phyloP scores from a whole-genome alignment of 768 basidiomycete genomes.

The Phlebiopsis flavidoalba region DNA sequence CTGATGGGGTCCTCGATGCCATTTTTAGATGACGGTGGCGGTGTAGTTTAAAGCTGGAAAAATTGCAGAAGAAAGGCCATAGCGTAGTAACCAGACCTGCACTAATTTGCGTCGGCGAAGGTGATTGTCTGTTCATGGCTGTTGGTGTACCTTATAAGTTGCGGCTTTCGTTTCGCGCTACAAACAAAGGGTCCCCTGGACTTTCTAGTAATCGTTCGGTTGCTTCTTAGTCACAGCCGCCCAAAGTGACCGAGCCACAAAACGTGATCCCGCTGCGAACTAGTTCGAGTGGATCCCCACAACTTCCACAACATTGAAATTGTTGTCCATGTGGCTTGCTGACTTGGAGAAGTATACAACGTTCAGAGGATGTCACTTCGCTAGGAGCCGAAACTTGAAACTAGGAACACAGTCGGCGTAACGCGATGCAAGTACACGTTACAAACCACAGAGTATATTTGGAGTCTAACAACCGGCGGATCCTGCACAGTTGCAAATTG shows the following conservation, averaged over 20 bases:
- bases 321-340: too few relatives aligned
- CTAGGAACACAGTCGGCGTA: too few relatives aligned
- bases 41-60: neutral
- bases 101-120: neutral
- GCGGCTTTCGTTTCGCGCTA: neutral
- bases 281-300: too few relatives aligned
- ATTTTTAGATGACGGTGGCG: neutral
- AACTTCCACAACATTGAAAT: too few relatives aligned
- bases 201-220: neutral
- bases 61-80: neutral
- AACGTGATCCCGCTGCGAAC: neutral
- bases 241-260: neutral
- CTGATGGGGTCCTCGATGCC: neutral
- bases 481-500: too few relatives aligned
- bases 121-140: neutral
- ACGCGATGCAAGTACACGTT: too few relatives aligned
- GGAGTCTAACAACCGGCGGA: too few relatives aligned
- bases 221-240: neutral
- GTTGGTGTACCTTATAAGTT: neutral
- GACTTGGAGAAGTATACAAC: too few relatives aligned
- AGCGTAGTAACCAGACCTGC: neutral
- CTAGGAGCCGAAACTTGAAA: too few relatives aligned
- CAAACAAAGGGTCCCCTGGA: neutral
- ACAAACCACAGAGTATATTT: too few relatives aligned
- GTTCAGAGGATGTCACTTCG: too few relatives aligned